phyloP scores from a whole-genome alignment of 306 rosid genomes.

The Prosopis cineraria region DNA sequence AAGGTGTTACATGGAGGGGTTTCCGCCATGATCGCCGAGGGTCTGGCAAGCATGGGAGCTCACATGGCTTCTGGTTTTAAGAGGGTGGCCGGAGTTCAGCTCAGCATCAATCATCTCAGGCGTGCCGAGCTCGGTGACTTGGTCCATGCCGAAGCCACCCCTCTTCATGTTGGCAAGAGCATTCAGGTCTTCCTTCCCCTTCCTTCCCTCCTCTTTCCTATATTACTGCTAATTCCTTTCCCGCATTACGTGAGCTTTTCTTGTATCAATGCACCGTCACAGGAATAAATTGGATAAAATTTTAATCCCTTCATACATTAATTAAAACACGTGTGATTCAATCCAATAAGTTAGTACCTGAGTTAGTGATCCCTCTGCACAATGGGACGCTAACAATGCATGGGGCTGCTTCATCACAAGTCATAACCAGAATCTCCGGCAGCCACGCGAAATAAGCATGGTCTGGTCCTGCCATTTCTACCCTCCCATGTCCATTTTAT shows the following conservation, averaged over 20 bases:
- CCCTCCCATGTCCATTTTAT: too few relatives aligned
- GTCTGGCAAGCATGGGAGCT: constrained; percentile 76
- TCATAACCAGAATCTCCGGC: neutral
- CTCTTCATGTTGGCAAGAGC: constrained; percentile 65
- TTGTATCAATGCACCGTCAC: neutral
- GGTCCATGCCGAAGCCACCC: constrained; percentile 67
- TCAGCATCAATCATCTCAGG: constrained; percentile 79
- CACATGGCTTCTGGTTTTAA: constrained; percentile 68
- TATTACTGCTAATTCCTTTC: neutral
- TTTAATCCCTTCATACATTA: neutral
- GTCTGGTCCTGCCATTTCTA: too few relatives aligned
- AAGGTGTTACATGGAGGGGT: constrained; percentile 96
- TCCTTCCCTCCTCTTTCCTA: too few relatives aligned
- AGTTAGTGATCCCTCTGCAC: too few relatives aligned
- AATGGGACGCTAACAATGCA: neutral
- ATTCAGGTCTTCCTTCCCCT: constrained; percentile 52
- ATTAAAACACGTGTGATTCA: too few relatives aligned
- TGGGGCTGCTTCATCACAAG: neutral
- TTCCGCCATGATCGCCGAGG: constrained; percentile 81
- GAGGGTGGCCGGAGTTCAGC: constrained; percentile 89
- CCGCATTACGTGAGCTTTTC: neutral
- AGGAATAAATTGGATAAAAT: neutral
- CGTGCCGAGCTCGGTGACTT: constrained; percentile 72
- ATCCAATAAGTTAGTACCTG: too few relatives aligned
- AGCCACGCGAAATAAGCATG: neutral